Evolutionary conservation across 208 protist genomes (phyloP).

Genomic region (Herpetomonas samuelpessoai): DNA sequence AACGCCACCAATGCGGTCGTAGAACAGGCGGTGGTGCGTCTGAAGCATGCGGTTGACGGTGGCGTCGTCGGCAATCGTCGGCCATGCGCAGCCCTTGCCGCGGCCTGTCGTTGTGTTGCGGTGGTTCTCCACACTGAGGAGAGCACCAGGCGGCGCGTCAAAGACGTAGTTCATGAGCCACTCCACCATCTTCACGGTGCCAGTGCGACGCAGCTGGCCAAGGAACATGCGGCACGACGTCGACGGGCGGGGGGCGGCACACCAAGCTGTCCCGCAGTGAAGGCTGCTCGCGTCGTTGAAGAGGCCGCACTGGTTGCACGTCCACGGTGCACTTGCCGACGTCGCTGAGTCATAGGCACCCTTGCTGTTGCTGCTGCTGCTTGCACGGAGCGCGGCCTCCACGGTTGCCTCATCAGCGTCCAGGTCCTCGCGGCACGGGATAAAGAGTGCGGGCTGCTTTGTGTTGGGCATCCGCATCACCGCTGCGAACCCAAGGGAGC

Average conservation of each 20-base stretch:
- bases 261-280: neutral
- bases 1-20: constrained; percentile 43
- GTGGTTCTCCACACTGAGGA: constrained; percentile 70
- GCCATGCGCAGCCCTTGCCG: constrained; percentile 80
- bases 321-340: neutral
- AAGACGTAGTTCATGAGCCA: constrained; percentile 67
- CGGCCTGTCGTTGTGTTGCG: constrained; percentile 45
- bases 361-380: no score
- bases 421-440: constrained; percentile 67
- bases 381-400: constrained; percentile 29
- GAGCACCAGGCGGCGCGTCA: constrained; percentile 24
- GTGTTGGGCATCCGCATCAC: constrained; percentile 43
- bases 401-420: constrained; percentile 35
- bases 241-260: no score
- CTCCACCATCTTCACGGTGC: constrained; percentile 67
- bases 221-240: constrained; percentile 50
- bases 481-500: constrained; percentile 40
- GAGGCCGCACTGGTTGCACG: neutral
- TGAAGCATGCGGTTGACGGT: constrained; percentile 35
- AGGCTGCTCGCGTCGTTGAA: neutral
- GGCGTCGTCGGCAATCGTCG: constrained; percentile 32
- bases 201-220: constrained; percentile 72
- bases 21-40: constrained; percentile 70
- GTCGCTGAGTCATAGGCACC: no score
- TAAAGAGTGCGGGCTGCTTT: constrained; percentile 47